Evolutionary conservation across 2,329 filamentous ascomycete species (phyloP), one percentile per base, ranked within the genome.

Genomic region (Cladophialophora psammophila): DNA sequence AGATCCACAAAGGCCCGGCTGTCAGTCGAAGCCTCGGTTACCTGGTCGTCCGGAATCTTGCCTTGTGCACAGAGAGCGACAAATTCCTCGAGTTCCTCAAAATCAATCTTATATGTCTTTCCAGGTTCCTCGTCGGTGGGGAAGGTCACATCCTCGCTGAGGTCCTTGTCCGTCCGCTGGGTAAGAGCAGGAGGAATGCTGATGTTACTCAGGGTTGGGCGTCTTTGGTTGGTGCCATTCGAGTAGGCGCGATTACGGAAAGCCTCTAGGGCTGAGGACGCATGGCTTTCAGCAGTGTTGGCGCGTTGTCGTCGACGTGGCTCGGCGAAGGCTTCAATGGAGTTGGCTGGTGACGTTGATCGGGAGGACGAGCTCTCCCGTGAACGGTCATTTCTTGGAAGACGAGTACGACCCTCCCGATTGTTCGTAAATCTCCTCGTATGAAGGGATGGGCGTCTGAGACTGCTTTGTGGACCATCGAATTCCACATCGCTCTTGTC

Each of bases 271-370:
- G 86, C 82, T 31, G 88, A 85, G 38, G 84, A 79, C 15, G 76
- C 79, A 72, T 83, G 81, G 76, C 87, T 90, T 67, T 89, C 92
- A 69, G 87, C 77, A 3, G 89, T 91, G 58, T 87, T 86, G 56
- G 88, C 85, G 52, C 94, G 91, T 76, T 94, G 92, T 66, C 94
- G 90, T 66, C 93, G 91, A 59, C 93, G 90, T 63, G 92, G 92
- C 75, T 95, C 92, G 18, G 95, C 95, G 79, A 99, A 99, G 3
- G 95, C 95, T 78, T 98, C 96, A 60, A 99, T 93, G 0, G 95
- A 99, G 78, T 97, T 99, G 7, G 95, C 95, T 10, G 94, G 94
- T 5, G 95, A 98, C 1, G 87, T 82, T 0, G 92, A 93, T 63
- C 92, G 86, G 56, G 86, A 87, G 26, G 85, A 85, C 4, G 84